A percentile compares a stretch with the other conserved stretches of the same genome.
Conservation (phyloP, 371 early-diverging fungal species). For the Mucor plumbeus region DNA sequence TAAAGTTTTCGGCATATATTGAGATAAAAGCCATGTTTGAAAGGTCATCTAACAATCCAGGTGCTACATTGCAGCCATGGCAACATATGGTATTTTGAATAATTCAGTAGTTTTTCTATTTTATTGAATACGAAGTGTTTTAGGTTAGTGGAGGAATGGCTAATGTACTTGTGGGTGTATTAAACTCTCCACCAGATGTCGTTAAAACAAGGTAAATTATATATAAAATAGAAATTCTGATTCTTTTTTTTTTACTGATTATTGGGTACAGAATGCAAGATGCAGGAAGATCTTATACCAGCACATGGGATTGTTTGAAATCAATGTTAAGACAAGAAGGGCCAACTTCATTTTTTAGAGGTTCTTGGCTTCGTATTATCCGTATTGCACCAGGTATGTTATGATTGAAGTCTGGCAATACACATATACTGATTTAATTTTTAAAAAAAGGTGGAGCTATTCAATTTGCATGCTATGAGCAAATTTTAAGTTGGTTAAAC, state of each 20-base stretch:
- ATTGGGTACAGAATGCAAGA: slow-evolving; percentile 54
- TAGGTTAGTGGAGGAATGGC: slow-evolving; percentile 54
- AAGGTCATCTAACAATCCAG: slow-evolving; percentile 30
- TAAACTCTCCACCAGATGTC: slow-evolving; percentile 58
- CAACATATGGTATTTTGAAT: slow-evolving; percentile 44
- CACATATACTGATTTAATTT: background rate
- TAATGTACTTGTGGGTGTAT: slow-evolving; percentile 56
- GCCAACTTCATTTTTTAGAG: slow-evolving; percentile 49
- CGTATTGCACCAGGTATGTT: slow-evolving; percentile 57
- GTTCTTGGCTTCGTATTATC: slow-evolving; percentile 54
- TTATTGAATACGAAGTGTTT: background rate
- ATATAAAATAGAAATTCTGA: background rate
- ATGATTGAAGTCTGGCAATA: background rate
- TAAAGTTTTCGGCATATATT: slow-evolving; percentile 55
- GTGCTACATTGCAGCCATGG: slow-evolving; percentile 44
- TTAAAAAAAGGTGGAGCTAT: slow-evolving; percentile 46
- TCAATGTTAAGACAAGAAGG: slow-evolving; percentile 52
- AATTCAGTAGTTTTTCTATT: background rate
- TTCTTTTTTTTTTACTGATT: too few species aligned
- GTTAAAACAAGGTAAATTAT: slow-evolving; percentile 45
- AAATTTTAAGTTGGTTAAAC: slow-evolving; percentile 40
- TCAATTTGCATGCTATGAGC: slow-evolving; percentile 54
- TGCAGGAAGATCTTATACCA: slow-evolving; percentile 41
- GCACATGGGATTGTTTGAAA: slow-evolving; percentile 50
- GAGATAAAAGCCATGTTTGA: slow-evolving; percentile 53